These are phyloP conservation scores for Theileria parva DNA, from an alignment of 169 alveolate species.

Conservation along the genomic window DNA sequence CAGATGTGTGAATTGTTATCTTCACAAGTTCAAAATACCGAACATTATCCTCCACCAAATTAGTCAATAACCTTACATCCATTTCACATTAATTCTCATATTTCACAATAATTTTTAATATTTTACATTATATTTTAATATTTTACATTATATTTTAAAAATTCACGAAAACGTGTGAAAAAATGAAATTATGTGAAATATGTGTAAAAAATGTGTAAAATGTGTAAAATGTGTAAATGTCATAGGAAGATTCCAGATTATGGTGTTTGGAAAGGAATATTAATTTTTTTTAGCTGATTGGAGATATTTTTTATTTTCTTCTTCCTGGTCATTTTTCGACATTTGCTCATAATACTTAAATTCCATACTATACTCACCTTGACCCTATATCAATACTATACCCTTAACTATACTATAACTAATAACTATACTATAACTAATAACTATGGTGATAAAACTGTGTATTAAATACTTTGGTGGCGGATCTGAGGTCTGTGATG, in stretches of 20 bases:
- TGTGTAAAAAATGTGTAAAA: no score
- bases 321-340: conserved; percentile 78
- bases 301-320: conserved; percentile 52
- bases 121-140: neutral
- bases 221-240: conserved; percentile 12
- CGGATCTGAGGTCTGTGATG: conserved; percentile 90
- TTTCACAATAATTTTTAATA: no score
- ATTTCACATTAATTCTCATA: no score
- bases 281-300: conserved; percentile 25
- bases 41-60: conserved; percentile 62
- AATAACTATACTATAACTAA: neutral
- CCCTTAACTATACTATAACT: no score
- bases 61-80: no score
- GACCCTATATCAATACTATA: conserved; percentile 68
- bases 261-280: neutral
- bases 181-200: no score
- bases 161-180: no score
- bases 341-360: conserved; percentile 79
- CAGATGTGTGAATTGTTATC: conserved; percentile 37
- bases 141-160: neutral
- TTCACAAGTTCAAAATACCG: conserved; percentile 64
- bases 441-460: neutral
- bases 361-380: conserved; percentile 94
- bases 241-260: neutral
- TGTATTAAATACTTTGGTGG: conserved; percentile 69